phyloP scores from a whole-genome alignment of 1,284 basidiomycete species.

The Pyrrhoderma noxium region DNA sequence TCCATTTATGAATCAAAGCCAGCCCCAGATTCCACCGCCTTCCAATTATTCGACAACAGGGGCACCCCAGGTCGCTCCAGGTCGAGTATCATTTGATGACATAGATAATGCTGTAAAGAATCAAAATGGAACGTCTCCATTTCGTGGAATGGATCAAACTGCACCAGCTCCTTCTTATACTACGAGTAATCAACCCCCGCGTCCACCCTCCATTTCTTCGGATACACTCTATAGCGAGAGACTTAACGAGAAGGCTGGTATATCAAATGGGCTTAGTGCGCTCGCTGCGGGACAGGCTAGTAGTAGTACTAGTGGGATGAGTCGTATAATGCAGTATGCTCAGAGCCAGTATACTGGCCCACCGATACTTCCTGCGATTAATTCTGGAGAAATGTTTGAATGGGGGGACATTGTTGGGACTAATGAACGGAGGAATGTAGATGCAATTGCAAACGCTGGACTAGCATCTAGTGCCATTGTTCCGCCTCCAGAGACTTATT shows the following conservation, averaged over 20 bases:
- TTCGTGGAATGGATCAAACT: neutral
- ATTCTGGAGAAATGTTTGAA: constrained; percentile 26
- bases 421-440: constrained; percentile 26
- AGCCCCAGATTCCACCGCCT: neutral
- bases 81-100: constrained; percentile 15
- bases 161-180: neutral
- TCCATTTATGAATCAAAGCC: constrained; percentile 9
- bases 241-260: constrained; percentile 5
- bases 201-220: constrained; percentile 11
- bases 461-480: constrained; percentile 17
- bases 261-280: neutral
- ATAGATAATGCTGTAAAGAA: constrained; percentile 12
- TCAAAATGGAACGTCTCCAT: constrained; percentile 8
- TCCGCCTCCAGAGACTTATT: neutral
- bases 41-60: constrained; percentile 8
- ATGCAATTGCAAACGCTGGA: constrained; percentile 20
- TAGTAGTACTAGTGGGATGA: no score
- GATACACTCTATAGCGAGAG: constrained; percentile 4
- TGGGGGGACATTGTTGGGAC: constrained; percentile 22
- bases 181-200: neutral
- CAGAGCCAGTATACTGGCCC: constrained; percentile 1
- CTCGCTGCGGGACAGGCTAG: no score
- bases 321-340: neutral
- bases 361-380: constrained; percentile 26
- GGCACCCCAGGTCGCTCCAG: neutral